These are phyloP conservation scores for Leccinum rimulosum DNA, from an alignment of 768 basidiomycete species.

Conservation along the genomic window DNA sequence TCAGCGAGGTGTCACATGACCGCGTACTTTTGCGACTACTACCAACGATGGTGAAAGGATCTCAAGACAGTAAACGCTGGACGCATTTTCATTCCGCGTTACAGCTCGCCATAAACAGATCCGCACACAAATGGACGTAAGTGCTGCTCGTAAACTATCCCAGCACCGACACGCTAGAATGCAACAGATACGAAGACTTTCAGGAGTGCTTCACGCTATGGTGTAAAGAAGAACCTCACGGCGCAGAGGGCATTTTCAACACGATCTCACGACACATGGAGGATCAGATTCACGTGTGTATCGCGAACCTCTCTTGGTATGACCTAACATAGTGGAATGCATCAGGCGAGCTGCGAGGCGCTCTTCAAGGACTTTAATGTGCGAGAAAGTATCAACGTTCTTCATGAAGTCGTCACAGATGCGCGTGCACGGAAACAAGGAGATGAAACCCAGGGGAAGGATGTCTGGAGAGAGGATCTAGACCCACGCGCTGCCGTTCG, in stretches of 20 bases:
- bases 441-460: conserved; percentile 41
- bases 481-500: conserved; percentile 60
- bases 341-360: conserved; percentile 66
- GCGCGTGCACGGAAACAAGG: conserved; percentile 55
- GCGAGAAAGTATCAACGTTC: conserved; percentile 64
- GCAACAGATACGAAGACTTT: conserved; percentile 46
- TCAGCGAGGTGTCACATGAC: no score
- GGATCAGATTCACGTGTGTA: conserved; percentile 46
- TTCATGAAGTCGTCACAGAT: conserved; percentile 68
- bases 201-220: conserved; percentile 66
- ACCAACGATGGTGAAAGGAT: conserved; percentile 19
- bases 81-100: conserved; percentile 49
- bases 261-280: conserved; percentile 73
- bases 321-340: not conserved
- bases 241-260: conserved; percentile 57
- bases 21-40: not conserved
- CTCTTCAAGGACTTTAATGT: conserved; percentile 69
- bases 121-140: conserved; percentile 42
- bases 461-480: conserved; percentile 65
- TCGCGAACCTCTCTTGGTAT: not conserved
- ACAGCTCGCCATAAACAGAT: conserved; percentile 51
- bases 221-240: conserved; percentile 63
- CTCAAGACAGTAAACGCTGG: conserved; percentile 45
- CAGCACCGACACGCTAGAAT: not conserved
- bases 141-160: not conserved